Evolutionary conservation across 352 stramenopile genomes (phyloP).

Genomic region (Globisporangium polare): DNA sequence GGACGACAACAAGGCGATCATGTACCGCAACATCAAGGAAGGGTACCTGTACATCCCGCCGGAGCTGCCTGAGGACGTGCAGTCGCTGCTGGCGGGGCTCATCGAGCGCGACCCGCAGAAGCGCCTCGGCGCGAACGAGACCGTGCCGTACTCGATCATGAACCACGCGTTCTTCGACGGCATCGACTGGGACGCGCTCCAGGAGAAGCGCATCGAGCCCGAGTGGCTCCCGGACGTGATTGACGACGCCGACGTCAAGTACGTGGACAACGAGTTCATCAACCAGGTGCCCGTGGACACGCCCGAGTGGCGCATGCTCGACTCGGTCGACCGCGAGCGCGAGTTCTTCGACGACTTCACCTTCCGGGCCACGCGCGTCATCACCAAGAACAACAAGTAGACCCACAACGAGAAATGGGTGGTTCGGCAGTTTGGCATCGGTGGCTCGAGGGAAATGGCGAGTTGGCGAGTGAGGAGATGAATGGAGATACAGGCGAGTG

Average conservation of each 20-base stretch:
- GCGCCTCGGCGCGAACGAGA: conserved; percentile 73
- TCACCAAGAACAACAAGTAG: conserved; percentile 25
- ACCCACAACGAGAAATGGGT: no score
- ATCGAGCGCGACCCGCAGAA: conserved; percentile 71
- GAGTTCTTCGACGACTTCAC: conserved; percentile 88
- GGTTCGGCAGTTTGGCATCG: no score
- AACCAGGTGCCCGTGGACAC: conserved; percentile 85
- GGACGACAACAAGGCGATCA: conserved; percentile 87
- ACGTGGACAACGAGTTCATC: conserved; percentile 87
- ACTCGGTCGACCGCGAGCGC: conserved; percentile 79
- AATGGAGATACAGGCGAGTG: background rate
- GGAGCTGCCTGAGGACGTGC: conserved; percentile 62
- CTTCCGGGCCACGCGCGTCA: conserved; percentile 70
- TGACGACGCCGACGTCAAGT: conserved; percentile 82
- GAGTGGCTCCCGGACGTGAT: conserved; percentile 83
- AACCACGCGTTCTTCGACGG: conserved; percentile 85
- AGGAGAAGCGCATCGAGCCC: conserved; percentile 72
- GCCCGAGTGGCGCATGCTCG: conserved; percentile 86
- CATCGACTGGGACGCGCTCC: conserved; percentile 84
- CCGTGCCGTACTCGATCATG: conserved; percentile 86
- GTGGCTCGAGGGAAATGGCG: background rate
- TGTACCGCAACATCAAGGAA: conserved; percentile 91
- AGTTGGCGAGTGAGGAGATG: background rate
- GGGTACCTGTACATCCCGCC: conserved; percentile 76
- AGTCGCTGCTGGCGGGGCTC: conserved; percentile 72